Percentiles rank a stretch among this genome's conserved stretches.
Conservation (phyloP, 2,329 filamentous ascomycete species). For the Lecanicillium sp. region DNA sequence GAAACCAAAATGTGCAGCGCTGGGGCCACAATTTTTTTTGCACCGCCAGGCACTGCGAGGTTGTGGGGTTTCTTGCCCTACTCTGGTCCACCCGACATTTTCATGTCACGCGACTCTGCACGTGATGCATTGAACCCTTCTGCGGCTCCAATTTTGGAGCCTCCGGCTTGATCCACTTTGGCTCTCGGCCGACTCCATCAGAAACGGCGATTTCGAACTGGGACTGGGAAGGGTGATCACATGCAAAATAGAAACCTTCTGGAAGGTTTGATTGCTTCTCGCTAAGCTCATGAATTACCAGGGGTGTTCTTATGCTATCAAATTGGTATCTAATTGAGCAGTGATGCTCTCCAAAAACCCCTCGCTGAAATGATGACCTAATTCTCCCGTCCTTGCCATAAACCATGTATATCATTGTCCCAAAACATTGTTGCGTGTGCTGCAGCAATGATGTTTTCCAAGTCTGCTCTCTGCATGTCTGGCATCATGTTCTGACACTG, state of each 20-base stretch:
- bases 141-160: no score
- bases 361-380: neutral
- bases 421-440: constrained; percentile 1
- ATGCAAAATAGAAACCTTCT: no score
- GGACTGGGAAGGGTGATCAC: no score
- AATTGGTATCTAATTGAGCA: constrained; percentile 8
- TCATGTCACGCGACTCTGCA: constrained; percentile 7
- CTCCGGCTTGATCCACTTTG: no score
- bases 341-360: constrained; percentile 2
- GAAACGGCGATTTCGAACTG: no score
- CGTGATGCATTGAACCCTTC: constrained; percentile 8
- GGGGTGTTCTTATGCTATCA: constrained; percentile 1
- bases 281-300: no score
- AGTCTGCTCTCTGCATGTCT: no score
- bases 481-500: no score
- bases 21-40: constrained; percentile 22
- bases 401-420: no score
- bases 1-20: constrained; percentile 19
- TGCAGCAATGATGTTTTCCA: no score
- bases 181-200: no score
- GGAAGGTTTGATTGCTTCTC: no score
- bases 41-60: constrained; percentile 15
- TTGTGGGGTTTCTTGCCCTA: constrained; percentile 29
- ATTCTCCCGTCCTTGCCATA: neutral
- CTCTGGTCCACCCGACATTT: constrained; percentile 2